Percentiles rank a stretch among this genome's conserved stretches.
phyloP scores from a whole-genome alignment of 2,329 filamentous ascomycete species.

The Dactylellina cionopaga region DNA sequence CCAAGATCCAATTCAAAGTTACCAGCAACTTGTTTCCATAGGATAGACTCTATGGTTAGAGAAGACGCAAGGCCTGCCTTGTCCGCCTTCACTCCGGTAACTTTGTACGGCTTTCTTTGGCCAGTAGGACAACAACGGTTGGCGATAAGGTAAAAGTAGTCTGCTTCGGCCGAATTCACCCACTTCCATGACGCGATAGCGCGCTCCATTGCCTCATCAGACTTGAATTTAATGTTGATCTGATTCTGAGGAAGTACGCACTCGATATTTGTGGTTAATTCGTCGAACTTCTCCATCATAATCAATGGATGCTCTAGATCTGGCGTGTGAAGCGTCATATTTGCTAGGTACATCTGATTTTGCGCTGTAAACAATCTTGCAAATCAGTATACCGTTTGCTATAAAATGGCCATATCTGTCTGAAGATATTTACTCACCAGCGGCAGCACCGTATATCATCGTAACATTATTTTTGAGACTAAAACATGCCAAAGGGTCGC shows the following conservation, averaged over 20 bases:
- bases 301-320: conserved; percentile 57
- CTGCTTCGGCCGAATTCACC: conserved; percentile 57
- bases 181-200: conserved; percentile 57
- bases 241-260: conserved; percentile 53
- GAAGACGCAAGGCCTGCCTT: background rate
- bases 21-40: conserved; percentile 31
- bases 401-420: background rate
- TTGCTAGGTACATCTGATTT: conserved; percentile 57
- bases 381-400: background rate
- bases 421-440: conserved; percentile 44
- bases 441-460: conserved; percentile 57
- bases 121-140: conserved; percentile 58
- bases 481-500: conserved; percentile 53
- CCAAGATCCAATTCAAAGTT: conserved; percentile 41
- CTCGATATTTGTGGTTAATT: conserved; percentile 57
- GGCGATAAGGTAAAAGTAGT: conserved; percentile 58
- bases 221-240: conserved; percentile 58
- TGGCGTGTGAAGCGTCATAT: conserved; percentile 59
- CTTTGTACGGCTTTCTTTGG: conserved; percentile 57
- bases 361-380: conserved; percentile 41
- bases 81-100: conserved; percentile 13
- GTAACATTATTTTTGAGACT: conserved; percentile 53
- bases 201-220: conserved; percentile 56
- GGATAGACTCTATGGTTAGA: conserved; percentile 10
- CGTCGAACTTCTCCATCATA: conserved; percentile 59